Conservation (phyloP, 352 stramenopile genomes). For the Globisporangium alternatum region DNA sequence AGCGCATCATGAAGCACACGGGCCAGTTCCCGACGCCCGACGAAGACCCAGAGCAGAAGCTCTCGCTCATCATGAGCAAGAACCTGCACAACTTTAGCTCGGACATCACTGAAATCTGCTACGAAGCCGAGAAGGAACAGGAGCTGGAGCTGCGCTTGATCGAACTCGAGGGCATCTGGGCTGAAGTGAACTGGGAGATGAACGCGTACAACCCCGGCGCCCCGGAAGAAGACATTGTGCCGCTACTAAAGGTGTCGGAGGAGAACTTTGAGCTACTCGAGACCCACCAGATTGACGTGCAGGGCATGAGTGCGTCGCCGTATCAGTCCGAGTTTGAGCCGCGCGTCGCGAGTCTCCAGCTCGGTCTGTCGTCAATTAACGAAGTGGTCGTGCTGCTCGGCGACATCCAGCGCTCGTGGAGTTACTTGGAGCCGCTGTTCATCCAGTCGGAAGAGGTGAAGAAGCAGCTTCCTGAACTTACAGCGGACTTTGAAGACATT, state of each 20-base stretch:
- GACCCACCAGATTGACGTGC: slow-evolving; percentile 95
- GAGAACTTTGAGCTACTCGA: slow-evolving; percentile 97
- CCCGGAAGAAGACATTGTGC: slow-evolving; percentile 75
- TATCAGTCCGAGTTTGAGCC: slow-evolving; percentile 95
- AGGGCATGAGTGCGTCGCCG: slow-evolving; percentile 94
- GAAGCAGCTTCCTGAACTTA: slow-evolving; percentile 92
- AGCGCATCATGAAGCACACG: slow-evolving; percentile 88
- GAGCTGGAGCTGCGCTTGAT: slow-evolving; percentile 92
- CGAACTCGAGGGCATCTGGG: slow-evolving; percentile 91
- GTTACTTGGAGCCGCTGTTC: slow-evolving; percentile 95
- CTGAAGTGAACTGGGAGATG: slow-evolving; percentile 93
- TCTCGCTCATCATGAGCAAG: slow-evolving; percentile 90
- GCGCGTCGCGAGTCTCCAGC: slow-evolving; percentile 87
- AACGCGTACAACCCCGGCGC: slow-evolving; percentile 83
- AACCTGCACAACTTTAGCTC: slow-evolving; percentile 94
- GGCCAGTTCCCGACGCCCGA: slow-evolving; percentile 91
- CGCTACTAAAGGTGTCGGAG: slow-evolving; percentile 90
- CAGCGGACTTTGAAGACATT: slow-evolving; percentile 92
- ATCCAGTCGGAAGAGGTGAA: slow-evolving; percentile 97
- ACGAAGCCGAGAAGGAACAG: slow-evolving; percentile 96
- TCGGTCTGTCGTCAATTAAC: slow-evolving; percentile 82
- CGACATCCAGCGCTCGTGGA: slow-evolving; percentile 96
- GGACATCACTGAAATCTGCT: slow-evolving; percentile 96
- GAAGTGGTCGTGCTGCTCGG: slow-evolving; percentile 94
- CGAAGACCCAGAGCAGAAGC: slow-evolving; percentile 88